These are phyloP conservation scores for Lasiodiplodia sp. DNA, from an alignment of 2,329 filamentous ascomycete genomes.

Conservation along the genomic window DNA sequence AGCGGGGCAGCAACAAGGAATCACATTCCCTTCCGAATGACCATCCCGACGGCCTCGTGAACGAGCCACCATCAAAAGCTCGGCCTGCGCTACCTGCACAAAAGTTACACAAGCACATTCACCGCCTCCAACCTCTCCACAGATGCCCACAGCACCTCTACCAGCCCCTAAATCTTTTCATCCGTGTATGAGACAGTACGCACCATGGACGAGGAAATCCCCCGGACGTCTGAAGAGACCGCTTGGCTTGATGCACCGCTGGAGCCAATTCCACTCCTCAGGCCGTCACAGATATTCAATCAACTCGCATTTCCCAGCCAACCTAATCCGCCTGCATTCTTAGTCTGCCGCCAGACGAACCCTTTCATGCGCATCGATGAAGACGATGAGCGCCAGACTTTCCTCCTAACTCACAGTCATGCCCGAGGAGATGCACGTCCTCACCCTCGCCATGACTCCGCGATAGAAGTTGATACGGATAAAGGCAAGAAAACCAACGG, in stretches of 20 bases:
- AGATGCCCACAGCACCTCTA: background rate
- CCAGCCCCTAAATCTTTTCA: too few relatives aligned
- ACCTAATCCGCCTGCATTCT: background rate
- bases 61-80: too few relatives aligned
- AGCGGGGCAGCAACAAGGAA: background rate
- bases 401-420: background rate
- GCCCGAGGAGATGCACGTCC: background rate
- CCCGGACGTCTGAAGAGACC: background rate
- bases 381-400: background rate
- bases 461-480: background rate
- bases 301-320: background rate
- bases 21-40: background rate
- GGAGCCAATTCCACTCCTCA: background rate
- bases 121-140: background rate
- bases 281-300: background rate
- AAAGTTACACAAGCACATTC: too few relatives aligned
- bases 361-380: background rate
- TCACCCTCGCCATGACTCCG: background rate
- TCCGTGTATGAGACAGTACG: background rate
- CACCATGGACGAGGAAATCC: background rate
- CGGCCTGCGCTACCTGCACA: too few relatives aligned
- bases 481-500: background rate
- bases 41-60: background rate
- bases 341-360: background rate
- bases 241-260: background rate